Conservation (phyloP, 2,329 filamentous ascomycete species). For the Phaeosphaeriaceae sp. region DNA sequence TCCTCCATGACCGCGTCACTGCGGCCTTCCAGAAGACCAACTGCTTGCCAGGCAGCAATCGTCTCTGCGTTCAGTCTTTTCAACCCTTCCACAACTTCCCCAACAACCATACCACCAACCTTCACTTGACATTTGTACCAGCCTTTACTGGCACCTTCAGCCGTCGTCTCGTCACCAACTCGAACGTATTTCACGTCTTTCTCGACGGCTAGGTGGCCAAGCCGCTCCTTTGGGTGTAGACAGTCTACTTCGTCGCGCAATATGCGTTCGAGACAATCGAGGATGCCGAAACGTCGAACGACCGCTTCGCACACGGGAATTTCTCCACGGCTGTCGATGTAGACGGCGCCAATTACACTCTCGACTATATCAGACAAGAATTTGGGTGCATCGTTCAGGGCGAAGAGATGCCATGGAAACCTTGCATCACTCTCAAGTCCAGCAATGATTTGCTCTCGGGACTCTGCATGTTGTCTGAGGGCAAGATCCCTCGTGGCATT, state of each 20-base stretch:
- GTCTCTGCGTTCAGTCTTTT: conserved; percentile 49
- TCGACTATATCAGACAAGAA: conserved; percentile 68
- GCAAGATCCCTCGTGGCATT: conserved; percentile 55
- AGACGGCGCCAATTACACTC: conserved; percentile 80
- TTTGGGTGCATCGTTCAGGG: conserved; percentile 56
- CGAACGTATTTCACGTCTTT: conserved; percentile 63
- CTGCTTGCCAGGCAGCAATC: conserved; percentile 45
- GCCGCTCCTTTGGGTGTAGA: conserved; percentile 70
- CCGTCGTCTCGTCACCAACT: conserved; percentile 22
- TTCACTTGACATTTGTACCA: conserved; percentile 43
- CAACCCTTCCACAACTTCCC: conserved; percentile 39
- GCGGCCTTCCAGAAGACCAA: conserved; percentile 27
- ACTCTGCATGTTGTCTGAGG: conserved; percentile 54
- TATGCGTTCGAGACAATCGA: conserved; percentile 68
- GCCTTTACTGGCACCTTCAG: conserved; percentile 5
- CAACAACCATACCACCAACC: conserved; percentile 44
- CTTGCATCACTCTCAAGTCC: conserved; percentile 58
- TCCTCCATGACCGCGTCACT: conserved; percentile 5
- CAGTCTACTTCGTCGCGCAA: conserved; percentile 61
- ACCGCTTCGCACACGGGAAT: conserved; percentile 63
- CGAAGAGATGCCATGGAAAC: conserved; percentile 81
- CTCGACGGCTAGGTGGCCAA: conserved; percentile 65
- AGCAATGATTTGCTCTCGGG: conserved; percentile 58
- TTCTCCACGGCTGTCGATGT: conserved; percentile 68
- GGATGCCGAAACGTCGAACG: conserved; percentile 68